Base-by-base conservation (phyloP, 257 asterid genomes). In the Ilex aquifolium region DNA sequence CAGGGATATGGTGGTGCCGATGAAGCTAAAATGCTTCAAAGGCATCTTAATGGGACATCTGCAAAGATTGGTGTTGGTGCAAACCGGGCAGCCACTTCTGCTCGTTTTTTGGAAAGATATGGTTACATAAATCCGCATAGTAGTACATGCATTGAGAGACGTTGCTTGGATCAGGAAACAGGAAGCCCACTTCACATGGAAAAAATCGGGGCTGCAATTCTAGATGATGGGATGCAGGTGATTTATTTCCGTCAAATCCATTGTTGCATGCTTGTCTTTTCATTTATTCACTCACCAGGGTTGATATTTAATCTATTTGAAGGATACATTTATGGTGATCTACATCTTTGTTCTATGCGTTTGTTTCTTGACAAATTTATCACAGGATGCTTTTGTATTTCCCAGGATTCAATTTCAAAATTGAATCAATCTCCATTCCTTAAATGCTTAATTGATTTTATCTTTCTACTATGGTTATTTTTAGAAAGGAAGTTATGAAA, bases 201-300 rank as follows among this genome's bases (percentile, higher is more conserved):
- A 67, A 70, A 32, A 65, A 84, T 89, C 74, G 90, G 94, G 53
- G 77, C 62, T 67, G 85, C 80, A 56, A 81, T 92, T 60, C 85
- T 92, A 50, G 99, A 92, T 72, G 99, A 92, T 68, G 99, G 99
- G 31, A 89, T 92, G 99, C 97, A 92, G 98, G 98, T 92, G 74
- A 46, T 54, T 10, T 51, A 36, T 36, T 36, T 36, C 7, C 8
- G 5, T 4, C 42, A 0, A 36, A 36, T 36, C 5, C 54, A 49
- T 15, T 53, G 29, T 14, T 14, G 27, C 30, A 7, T 14, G 10
- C 3, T 31, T 12, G 44, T 74, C 60, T 36, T 32, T 66, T 57
- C 17, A 56, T 13, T 53, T 54, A 14, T 29, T 11, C 2, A 1
- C 54, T 11, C 5, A 12, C 54, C n/a, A 11, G n/a, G 4, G n/a